phyloP scores from a whole-genome alignment of 768 basidiomycete genomes.

The Auriscalpium microsporum region DNA sequence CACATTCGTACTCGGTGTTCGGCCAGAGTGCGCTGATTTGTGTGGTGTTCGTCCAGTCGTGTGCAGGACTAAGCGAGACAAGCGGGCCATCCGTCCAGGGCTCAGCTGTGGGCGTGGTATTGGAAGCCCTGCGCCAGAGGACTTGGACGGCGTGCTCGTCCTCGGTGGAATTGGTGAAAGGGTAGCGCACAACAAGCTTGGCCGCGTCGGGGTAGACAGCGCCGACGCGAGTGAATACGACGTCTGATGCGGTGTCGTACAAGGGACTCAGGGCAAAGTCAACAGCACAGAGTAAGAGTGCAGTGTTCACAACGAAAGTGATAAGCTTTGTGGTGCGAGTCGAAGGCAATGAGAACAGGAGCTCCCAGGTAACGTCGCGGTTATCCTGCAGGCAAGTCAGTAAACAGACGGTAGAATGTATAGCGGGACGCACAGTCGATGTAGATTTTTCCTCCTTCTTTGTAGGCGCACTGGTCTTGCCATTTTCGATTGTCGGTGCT shows the following conservation, averaged over 20 bases:
- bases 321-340: slow-evolving; percentile 14
- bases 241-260: slow-evolving; percentile 42
- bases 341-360: slow-evolving; percentile 28
- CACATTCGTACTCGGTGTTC: slow-evolving; percentile 62
- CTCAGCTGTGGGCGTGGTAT: slow-evolving; percentile 17
- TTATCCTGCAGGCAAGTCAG: background rate
- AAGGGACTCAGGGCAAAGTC: slow-evolving; percentile 53
- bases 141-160: slow-evolving; percentile 25
- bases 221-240: slow-evolving; percentile 62
- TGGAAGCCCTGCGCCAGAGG: slow-evolving; percentile 34
- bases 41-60: slow-evolving; percentile 54
- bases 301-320: slow-evolving; percentile 31
- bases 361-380: slow-evolving; percentile 12
- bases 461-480: background rate
- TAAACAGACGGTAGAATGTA: slow-evolving; percentile 17
- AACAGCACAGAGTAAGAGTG: slow-evolving; percentile 26
- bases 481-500: background rate
- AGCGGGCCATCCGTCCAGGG: slow-evolving; percentile 50
- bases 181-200: slow-evolving; percentile 58
- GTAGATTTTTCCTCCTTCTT: background rate
- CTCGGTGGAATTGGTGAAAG: slow-evolving; percentile 26
- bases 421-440: slow-evolving; percentile 27
- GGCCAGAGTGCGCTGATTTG: slow-evolving; percentile 58
- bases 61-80: slow-evolving; percentile 32
- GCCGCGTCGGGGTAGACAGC: slow-evolving; percentile 56